Evolutionary conservation across 352 stramenopile genomes (phyloP).

Genomic region (Pythium plurisporium): DNA sequence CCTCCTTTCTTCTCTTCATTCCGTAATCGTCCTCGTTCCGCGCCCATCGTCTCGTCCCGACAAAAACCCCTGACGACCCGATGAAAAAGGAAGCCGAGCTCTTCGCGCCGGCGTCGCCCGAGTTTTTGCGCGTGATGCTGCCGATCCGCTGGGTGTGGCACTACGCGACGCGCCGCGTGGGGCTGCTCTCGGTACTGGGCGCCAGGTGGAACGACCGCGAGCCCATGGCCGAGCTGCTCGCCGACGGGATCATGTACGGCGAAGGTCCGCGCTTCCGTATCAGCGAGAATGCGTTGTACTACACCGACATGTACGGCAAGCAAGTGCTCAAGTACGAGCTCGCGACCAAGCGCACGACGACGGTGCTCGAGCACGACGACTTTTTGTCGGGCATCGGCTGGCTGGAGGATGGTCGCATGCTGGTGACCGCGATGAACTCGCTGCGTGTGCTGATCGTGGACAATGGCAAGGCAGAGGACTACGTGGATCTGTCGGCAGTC

Average conservation of each 20-base stretch:
- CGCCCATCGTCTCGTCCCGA: not conserved
- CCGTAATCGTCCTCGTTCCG: not conserved
- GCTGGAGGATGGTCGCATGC: conserved; percentile 50
- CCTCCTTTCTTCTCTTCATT: no score
- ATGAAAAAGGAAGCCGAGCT: conserved; percentile 4
- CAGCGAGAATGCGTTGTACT: conserved; percentile 51
- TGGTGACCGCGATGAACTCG: conserved; percentile 58
- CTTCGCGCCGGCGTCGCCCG: conserved; percentile 20
- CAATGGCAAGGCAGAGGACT: conserved; percentile 27
- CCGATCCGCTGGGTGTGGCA: conserved; percentile 29
- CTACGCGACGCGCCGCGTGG: conserved; percentile 26
- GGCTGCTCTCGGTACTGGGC: conserved; percentile 4
- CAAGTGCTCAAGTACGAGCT: conserved; percentile 61
- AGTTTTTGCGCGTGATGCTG: conserved; percentile 18
- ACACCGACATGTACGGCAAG: conserved; percentile 58
- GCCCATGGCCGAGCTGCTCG: conserved; percentile 28
- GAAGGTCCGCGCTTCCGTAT: conserved; percentile 58
- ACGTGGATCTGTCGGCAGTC: conserved; percentile 47
- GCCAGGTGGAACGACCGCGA: conserved; percentile 23
- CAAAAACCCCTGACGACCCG: not conserved
- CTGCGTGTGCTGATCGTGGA: conserved; percentile 41
- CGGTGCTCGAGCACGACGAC: conserved; percentile 51
- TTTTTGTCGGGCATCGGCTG: conserved; percentile 56
- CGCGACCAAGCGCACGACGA: conserved; percentile 23
- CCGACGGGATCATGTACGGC: conserved; percentile 45